phyloP scores from a whole-genome alignment of 2,329 filamentous ascomycete species.

The Knufia fluminis region DNA sequence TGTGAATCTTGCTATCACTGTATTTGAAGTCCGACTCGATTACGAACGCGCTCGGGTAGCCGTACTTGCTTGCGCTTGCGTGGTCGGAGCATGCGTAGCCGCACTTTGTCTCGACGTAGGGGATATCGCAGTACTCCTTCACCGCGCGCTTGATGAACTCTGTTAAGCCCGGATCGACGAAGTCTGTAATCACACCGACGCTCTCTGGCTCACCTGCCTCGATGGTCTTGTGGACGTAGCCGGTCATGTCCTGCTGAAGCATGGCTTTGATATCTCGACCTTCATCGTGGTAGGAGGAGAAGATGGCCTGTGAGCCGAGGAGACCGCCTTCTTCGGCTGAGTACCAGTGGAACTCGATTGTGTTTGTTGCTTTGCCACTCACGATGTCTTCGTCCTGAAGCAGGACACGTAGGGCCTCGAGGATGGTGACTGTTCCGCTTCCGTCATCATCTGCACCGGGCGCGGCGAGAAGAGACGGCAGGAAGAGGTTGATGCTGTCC shows the following conservation, averaged over 20 bases:
- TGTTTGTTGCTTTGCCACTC: conserved; percentile 66
- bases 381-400: conserved; percentile 63
- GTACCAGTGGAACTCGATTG: conserved; percentile 96
- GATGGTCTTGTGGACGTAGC: conserved; percentile 72
- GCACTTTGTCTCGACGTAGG: conserved; percentile 78
- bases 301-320: conserved; percentile 82
- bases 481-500: conserved; percentile 87
- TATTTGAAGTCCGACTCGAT: conserved; percentile 53
- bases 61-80: conserved; percentile 56
- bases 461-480: conserved; percentile 72
- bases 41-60: conserved; percentile 57
- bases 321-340: conserved; percentile 82
- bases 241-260: conserved; percentile 98
- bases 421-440: conserved; percentile 84
- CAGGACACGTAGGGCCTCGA: conserved; percentile 78
- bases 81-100: conserved; percentile 74
- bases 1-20: conserved; percentile 63
- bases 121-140: conserved; percentile 78
- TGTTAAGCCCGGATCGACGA: conserved; percentile 72
- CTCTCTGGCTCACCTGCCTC: conserved; percentile 74
- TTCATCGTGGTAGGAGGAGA: conserved; percentile 65
- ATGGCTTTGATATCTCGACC: conserved; percentile 79
- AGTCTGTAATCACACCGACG: conserved; percentile 89
- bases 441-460: conserved; percentile 96
- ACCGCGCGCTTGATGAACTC: conserved; percentile 85